A percentile compares a stretch with the other conserved stretches of the same genome.
These are phyloP conservation scores for Nicotiana rustica DNA, from an alignment of 305 asterid genomes.

Conservation along the genomic window DNA sequence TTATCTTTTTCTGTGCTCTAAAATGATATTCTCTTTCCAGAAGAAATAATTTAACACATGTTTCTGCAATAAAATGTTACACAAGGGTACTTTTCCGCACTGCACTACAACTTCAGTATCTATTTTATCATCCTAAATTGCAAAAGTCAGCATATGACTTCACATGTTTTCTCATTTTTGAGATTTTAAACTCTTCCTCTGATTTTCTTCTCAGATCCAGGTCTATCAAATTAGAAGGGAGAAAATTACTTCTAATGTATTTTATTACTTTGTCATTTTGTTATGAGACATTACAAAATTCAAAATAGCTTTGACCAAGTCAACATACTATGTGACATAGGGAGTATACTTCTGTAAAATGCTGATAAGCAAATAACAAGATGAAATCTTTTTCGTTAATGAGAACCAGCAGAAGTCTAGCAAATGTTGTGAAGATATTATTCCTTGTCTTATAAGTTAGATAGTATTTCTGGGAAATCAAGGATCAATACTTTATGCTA, in stretches of 20 bases:
- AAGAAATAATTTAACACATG: not conserved
- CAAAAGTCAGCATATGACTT: not conserved
- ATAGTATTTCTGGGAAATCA: not conserved
- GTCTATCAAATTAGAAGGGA: conserved; percentile 5
- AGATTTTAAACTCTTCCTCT: not conserved
- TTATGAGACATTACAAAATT: not conserved
- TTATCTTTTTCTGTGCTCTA: not conserved
- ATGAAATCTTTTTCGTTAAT: not conserved
- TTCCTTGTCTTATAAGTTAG: conserved; percentile 4
- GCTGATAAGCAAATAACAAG: conserved; percentile 27
- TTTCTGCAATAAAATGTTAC: not conserved
- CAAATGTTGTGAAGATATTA: conserved; percentile 7
- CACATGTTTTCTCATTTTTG: conserved; percentile 21
- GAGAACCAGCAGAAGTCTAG: conserved; percentile 2
- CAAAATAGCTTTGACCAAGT: conserved; percentile 24
- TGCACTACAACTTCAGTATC: conserved; percentile 5
- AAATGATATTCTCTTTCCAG: not conserved
- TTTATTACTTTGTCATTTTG: conserved; percentile 8
- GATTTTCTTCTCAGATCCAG: conserved; percentile 25
- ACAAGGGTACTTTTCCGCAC: not conserved
- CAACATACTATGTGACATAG: not conserved
- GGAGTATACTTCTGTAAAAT: conserved; percentile 23
- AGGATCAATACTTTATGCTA: conserved; percentile 21
- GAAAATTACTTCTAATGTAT: conserved; percentile 4
- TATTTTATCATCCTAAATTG: conserved; percentile 16